Evolutionary conservation across 2,329 filamentous ascomycete species (phyloP).

Genomic region (Raffaelea ambrosiae): DNA sequence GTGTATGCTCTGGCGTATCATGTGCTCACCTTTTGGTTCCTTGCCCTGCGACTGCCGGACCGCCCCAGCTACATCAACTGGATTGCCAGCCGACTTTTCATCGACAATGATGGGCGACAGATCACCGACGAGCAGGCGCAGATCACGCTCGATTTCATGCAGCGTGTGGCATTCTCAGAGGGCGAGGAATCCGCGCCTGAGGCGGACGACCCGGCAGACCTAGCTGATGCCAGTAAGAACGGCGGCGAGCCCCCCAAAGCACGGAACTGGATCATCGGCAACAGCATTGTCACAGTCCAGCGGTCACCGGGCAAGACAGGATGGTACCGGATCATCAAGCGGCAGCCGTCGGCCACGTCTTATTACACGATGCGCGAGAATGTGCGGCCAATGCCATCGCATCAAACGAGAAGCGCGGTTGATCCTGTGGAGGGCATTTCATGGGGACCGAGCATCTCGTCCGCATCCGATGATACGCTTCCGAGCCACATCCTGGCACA

Average conservation of each 20-base stretch:
- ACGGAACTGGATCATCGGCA: slow-evolving; percentile 64
- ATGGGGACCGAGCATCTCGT: slow-evolving; percentile 28
- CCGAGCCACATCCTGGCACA: slow-evolving; percentile 68
- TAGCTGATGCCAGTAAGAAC: too few species aligned
- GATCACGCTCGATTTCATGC: slow-evolving; percentile 92
- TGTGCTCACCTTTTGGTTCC: slow-evolving; percentile 94
- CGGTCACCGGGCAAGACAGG: slow-evolving; percentile 54
- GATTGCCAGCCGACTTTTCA: slow-evolving; percentile 83
- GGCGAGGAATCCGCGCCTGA: slow-evolving; percentile 59
- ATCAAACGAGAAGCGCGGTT: slow-evolving; percentile 27
- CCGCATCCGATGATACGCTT: slow-evolving; percentile 52
- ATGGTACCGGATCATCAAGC: slow-evolving; percentile 62
- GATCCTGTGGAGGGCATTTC: slow-evolving; percentile 6
- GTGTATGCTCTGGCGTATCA: slow-evolving; percentile 91
- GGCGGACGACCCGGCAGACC: slow-evolving; percentile 56
- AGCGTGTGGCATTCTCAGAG: slow-evolving; percentile 77
- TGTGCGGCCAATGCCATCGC: slow-evolving; percentile 48
- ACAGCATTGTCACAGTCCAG: slow-evolving; percentile 66
- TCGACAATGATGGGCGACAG: slow-evolving; percentile 64
- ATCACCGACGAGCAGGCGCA: slow-evolving; percentile 85
- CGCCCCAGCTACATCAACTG: slow-evolving; percentile 77
- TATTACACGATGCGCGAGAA: slow-evolving; percentile 51
- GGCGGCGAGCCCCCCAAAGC: slow-evolving; percentile 50
- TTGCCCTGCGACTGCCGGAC: slow-evolving; percentile 78
- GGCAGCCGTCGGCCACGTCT: slow-evolving; percentile 61